phyloP scores from a whole-genome alignment of 2,329 filamentous ascomycete species.

The Fusarium domesticum region DNA sequence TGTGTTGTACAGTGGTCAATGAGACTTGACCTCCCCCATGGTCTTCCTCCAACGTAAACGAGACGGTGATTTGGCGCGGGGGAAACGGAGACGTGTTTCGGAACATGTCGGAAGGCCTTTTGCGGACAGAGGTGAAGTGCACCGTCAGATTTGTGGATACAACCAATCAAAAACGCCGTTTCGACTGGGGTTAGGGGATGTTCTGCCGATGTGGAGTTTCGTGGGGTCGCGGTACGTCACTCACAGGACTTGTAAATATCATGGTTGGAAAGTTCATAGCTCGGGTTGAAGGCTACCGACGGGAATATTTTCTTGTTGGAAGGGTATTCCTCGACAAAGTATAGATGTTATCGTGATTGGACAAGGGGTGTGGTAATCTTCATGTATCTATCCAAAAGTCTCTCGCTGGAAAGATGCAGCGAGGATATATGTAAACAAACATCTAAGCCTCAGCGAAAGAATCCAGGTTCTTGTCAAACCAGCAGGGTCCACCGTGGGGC shows the following conservation, averaged over 20 bases:
- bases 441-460: neutral
- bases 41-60: conserved; percentile 24
- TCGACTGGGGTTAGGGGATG: neutral
- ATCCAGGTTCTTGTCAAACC: conserved; percentile 2
- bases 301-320: conserved; percentile 15
- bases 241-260: neutral
- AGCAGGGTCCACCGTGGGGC: conserved; percentile 4
- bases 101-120: conserved; percentile 20
- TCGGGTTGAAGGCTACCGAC: conserved; percentile 21
- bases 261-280: neutral
- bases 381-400: too few relatives aligned
- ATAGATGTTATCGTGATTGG: too few relatives aligned
- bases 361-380: too few relatives aligned
- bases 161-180: conserved; percentile 13
- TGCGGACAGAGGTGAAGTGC: conserved; percentile 9
- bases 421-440: too few relatives aligned
- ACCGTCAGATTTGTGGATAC: neutral
- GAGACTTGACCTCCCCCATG: conserved; percentile 19
- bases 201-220: conserved; percentile 1
- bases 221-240: conserved; percentile 19
- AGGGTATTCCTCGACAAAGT: too few relatives aligned
- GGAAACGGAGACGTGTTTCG: conserved; percentile 20
- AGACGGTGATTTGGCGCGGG: conserved; percentile 24
- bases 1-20: conserved; percentile 3
- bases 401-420: too few relatives aligned